Evolutionary conservation across 192 early-diverging fungal species (phyloP), one percentile per base, ranked within the genome.

Genomic region (Lunasporangiospora selenospora): DNA sequence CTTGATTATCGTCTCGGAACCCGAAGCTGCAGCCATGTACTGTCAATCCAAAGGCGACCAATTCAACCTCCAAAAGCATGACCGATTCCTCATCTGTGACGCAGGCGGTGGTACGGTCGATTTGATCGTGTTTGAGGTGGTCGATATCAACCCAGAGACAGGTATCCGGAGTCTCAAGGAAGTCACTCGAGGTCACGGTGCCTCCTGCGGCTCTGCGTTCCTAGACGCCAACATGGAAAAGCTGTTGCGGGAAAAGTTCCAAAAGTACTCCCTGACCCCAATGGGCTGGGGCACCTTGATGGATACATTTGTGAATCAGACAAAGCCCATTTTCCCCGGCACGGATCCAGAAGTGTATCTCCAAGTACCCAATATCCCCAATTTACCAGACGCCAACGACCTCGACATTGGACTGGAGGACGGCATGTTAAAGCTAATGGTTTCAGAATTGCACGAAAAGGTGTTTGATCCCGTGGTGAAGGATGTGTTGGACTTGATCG

Each of bases 1-100:
- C 3, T 47, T 84, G 9, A 82, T 82, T 53, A 64, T 82, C 24
- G 80, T 80, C 42, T 78, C 80, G 6, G 77, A 81, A 52, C 81
- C 83, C 16, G 83, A 85, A 67, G 83, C 83, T 13, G 83, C 78
- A 12, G 84, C 84, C 40, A 62, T 85, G 42, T 85, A 85, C 53
- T 80, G 81, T 46, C 80, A 83, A 46, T 77, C 79, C 52, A 81
- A 80, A 55, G 77, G 80, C 15, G 76, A 83, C 42, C 69, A 73
- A 52, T 73, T 73, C 60, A 73, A 73, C 40, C 49, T 82, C 8
- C 47, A 62, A 15, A 73, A 79, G 63, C 62, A 65, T 21, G 70
- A 82, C 38, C 59, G 57, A 23, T 78, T 67, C 47, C 30, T 78
- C 58, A 62, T 78, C 23, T 70, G 64, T 49, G 77, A 78, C 51